Evolutionary conservation across 2,329 filamentous ascomycete genomes (phyloP).

Genomic region (Claviceps capensis): DNA sequence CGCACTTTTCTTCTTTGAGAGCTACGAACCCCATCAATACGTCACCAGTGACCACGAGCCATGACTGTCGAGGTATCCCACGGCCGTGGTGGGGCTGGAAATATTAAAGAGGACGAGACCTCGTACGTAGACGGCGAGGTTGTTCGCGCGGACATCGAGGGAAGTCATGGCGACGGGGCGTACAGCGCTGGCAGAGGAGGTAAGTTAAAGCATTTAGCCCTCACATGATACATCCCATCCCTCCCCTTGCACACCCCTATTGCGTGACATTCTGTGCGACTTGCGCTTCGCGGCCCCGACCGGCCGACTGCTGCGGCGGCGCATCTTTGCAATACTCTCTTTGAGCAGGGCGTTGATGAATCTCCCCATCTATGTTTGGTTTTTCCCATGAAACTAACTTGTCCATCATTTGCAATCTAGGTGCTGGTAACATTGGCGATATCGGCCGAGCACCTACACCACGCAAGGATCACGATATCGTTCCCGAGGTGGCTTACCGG

Average conservation of each 20-base stretch:
- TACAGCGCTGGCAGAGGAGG: slow-evolving; percentile 47
- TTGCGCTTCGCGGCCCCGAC: too few relatives aligned
- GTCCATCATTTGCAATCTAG: slow-evolving; percentile 17
- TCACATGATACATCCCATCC: too few relatives aligned
- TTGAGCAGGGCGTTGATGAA: too few relatives aligned
- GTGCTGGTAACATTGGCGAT: slow-evolving; percentile 45
- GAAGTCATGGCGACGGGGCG: slow-evolving; percentile 43
- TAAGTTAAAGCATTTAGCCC: slow-evolving; percentile 12
- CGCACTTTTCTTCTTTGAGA: background rate
- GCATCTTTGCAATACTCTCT: too few relatives aligned
- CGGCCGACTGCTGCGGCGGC: too few relatives aligned
- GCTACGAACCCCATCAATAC: background rate
- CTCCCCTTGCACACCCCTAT: too few relatives aligned
- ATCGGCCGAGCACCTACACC: slow-evolving; percentile 21
- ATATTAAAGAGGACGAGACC: slow-evolving; percentile 44
- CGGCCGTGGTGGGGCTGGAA: slow-evolving; percentile 47
- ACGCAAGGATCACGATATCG: slow-evolving; percentile 36
- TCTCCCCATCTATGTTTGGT: background rate
- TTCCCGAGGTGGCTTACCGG: slow-evolving; percentile 39
- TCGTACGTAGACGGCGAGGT: slow-evolving; percentile 50
- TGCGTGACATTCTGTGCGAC: too few relatives aligned
- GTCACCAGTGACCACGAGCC: background rate
- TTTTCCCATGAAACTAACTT: background rate
- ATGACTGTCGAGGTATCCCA: slow-evolving; percentile 40
- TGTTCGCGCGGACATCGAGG: slow-evolving; percentile 37